Base-by-base conservation (phyloP, 2,329 filamentous ascomycete genomes). In the Botrytis sinoallii region DNA sequence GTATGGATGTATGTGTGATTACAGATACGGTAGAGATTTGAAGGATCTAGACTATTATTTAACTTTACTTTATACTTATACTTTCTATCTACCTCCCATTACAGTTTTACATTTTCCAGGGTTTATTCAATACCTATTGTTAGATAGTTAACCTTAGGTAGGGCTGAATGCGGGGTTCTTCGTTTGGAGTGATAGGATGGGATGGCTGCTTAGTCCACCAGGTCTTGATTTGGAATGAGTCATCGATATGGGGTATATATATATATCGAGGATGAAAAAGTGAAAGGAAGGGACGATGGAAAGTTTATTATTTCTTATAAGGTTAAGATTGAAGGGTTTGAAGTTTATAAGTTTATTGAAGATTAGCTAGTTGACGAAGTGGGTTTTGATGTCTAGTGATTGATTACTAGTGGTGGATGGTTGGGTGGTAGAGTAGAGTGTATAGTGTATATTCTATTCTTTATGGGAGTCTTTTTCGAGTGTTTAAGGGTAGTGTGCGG, bases 81-180 rank as follows among this genome's bases (percentile, higher is more conserved):
- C 57, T 48, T 48, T 48, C 1, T 48, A 10, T 25, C 46, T 48
- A 5, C 9, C 46, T 48, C 2, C 9, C 1, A 0, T 4, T 48
- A 25, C 1, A 16, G 40, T 60, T 60, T 57, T 57, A 12, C 9
- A 12, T 25, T 18, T 35, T 35, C 20, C 25, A 60, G 55, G 55
- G 14, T 38, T 42, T 5, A 0, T 12, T 16, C 14, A 12, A 2
- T 14, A 38, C 7, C 9, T 44, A 44, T 44, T 20, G 18, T 44
- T 44, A 6, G 16, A 44, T 44, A 44, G 42, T 18, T 44, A n/a
- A n/a, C n/a, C n/a, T n/a, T n/a, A 16, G 40, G 1, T 20, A 60
- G 57, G 57, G 57, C 57, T 60, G 57, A 60, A 38, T 60, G 57
- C 32, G 57, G 57, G 57, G 57, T 60, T 59, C 32, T 60, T 60